phyloP scores from a whole-genome alignment of 2,329 filamentous ascomycete genomes.

The Parascedosporium putredinis region DNA sequence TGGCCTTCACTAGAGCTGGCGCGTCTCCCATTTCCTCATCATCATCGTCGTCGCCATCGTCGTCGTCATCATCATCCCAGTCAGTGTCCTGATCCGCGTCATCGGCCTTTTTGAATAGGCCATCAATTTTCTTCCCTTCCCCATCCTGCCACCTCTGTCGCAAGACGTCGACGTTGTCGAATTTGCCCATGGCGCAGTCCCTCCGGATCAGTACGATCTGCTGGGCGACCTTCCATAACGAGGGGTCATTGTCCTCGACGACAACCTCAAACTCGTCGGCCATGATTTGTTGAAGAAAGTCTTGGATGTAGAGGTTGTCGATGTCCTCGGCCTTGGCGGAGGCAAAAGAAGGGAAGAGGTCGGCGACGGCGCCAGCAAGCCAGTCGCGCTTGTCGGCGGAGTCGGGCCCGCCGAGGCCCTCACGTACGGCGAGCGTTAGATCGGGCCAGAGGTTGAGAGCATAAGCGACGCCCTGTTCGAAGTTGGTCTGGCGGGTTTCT shows the following conservation, averaged over 20 bases:
- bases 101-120: conserved; percentile 44
- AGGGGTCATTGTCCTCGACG: conserved; percentile 70
- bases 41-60: conserved; percentile 39
- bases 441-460: conserved; percentile 80
- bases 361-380: conserved; percentile 80
- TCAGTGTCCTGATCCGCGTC: conserved; percentile 48
- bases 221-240: conserved; percentile 60
- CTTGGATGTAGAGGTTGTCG: conserved; percentile 69
- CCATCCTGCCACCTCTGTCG: conserved; percentile 51
- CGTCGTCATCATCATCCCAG: conserved; percentile 50
- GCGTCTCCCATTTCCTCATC: conserved; percentile 63
- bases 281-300: conserved; percentile 47
- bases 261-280: conserved; percentile 91
- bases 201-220: conserved; percentile 59
- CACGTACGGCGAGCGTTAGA: conserved; percentile 75
- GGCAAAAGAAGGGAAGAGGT: conserved; percentile 64
- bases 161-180: conserved; percentile 53
- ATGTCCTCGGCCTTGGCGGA: conserved; percentile 34
- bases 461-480: conserved; percentile 83
- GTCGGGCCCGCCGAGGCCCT: conserved; percentile 78
- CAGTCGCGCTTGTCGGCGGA: conserved; percentile 86
- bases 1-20: conserved; percentile 44
- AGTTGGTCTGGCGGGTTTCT: conserved; percentile 51
- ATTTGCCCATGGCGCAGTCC: conserved; percentile 55
- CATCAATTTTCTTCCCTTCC: conserved; percentile 47